Base-by-base conservation (phyloP, 306 rosid genomes). In the Mimosa pudica region DNA sequence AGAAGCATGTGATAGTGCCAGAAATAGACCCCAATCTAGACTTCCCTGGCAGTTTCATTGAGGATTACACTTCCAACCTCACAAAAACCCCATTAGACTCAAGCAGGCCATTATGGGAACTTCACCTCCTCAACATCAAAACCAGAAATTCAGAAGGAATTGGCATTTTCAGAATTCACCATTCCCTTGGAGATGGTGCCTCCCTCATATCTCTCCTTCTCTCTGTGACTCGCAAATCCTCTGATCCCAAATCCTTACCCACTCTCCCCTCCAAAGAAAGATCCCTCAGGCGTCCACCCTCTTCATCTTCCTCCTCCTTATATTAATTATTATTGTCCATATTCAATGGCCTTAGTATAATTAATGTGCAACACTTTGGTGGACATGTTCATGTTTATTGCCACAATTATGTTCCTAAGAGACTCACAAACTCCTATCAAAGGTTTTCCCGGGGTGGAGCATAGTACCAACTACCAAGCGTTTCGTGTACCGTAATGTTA, bases 141-240 rank as follows among this genome's bases (percentile, higher is more conserved):
- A 87, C 88, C 20, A 74, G 86, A 3, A 74, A 86, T 54, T 89
- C 92, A 32, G 88, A 90, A 67, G 77, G 89, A 1, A 9, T 87
- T 10, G 91, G 16, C 1, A 48, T 90, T 9, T 78, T 87, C 2
- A 80, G 92, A 3, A 79, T 92, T 64, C 95, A 90, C 79, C 97
- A 92, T 74, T 90, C 93, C 0, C 9, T 92, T n/a, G 96, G 95
- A 0, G 95, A 92, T 71, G 97, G 97, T 17, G 89, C 87, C 0
- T 92, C 97, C 48, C 93, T 92, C 69, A 67, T 86, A 64, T 92
- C 96, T 18, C 88, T 92, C 18, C 89, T 92, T 49, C 79, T 92
- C 13, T 89, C 97, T 1, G 74, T 86, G 6, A 90, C 92, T 6
- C 88, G 92, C 12, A 87, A 88, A 74, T 54, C 87, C 46, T 79